Base-by-base conservation (phyloP, 345 rosid genomes). In the Citrus australasica region DNA sequence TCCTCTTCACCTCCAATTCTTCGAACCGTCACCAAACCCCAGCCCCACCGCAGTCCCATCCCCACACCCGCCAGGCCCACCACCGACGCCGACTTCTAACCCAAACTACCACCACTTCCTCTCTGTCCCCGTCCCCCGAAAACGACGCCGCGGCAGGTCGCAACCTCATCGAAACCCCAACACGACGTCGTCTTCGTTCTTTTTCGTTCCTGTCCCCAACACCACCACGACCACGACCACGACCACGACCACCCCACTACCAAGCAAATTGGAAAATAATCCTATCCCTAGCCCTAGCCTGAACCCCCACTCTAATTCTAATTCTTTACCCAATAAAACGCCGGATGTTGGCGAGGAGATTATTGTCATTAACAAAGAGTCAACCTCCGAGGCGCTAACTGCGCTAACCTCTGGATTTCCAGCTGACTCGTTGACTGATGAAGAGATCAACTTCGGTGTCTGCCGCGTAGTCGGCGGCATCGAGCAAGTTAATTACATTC, bases 331-430 rank as follows among this genome's bases (percentile, higher is more conserved):
- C 30, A 25, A 32, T 9, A 58, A 74, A 24, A 59, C 69, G 56
- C 92, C 79, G 72, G 79, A 89, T 61, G 75, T 89, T 1, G 85
- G 91, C 16, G 98, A 92, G 70, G 99, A 96, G 87, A 96, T 96
- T 78, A 94, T 96, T 28, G 93, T 93, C 40, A 92, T 96, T 81
- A 96, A 94, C 71, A 92, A 87, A 74, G 98, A 96, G n/a, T 84
- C 99, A 64, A 96, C 98, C 11, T 65, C 89, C 3, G 99, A 96
- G 86, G 99, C 99, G 37, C 68, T 96, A 63, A 92, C 84, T 2
- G 99, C 95, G 10, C 92, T 96, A 38, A 87, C 98, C 0, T 93
- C 99, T 16, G 99, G 99, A 25, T 96, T 96, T 82, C 99, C 98
- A 0, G 98, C 98, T 0, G 99, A 96, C 78, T 90, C 94, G 1